Evolutionary conservation across 164 flowering plant species (phyloP), one percentile per base, ranked within the genome.

Genomic region (Magnolia kwangsiensis): DNA sequence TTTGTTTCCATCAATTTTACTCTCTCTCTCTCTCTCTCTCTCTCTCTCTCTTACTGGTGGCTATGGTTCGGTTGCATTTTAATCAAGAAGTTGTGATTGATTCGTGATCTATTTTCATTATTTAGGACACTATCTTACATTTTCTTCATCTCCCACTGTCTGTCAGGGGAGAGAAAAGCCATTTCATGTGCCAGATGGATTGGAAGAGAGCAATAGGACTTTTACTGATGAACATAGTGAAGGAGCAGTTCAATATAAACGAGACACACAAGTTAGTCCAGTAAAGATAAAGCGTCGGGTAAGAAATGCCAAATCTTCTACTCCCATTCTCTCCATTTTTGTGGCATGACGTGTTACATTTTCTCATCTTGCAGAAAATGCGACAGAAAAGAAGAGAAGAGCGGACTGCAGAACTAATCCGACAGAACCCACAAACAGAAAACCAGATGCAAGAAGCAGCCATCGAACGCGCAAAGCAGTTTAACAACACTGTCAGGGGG

Each of bases 211-310:
- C 69, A 70, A 50, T 73, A 74, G 71, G 50, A 29, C 72, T 16
- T 76, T 80, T 27, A 58, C 73, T 70, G 77, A 72, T 77, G 81
- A 85, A 37, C 74, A 81, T 80, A 82, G 66, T 67, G 88, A 82
- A 51, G 77, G 73, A 65, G 83, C 50, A 23, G 74, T 24, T 21
- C 80, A 71, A 51, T 73, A 80, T 74, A 74, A 74, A 67, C 67
- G 37, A 19, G 81, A 69, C 27, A 69, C 73, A 74, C 77, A 82
- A 50, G 68, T 80, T 74, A 86, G 76, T 78, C 97, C 98, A 49
- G 86, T 87, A 83, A 92, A 90, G 87, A 89, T 84, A 64, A 74
- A 79, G 78, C 92, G 97, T 68, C 83, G 80, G 97, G 97, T 94
- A 71, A 78, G 63, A 14, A 51, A 19, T 76, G 4, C 27, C 50